These are phyloP conservation scores for Fusarium penzigii DNA, from an alignment of 2,329 filamentous ascomycete species.

Conservation along the genomic window DNA sequence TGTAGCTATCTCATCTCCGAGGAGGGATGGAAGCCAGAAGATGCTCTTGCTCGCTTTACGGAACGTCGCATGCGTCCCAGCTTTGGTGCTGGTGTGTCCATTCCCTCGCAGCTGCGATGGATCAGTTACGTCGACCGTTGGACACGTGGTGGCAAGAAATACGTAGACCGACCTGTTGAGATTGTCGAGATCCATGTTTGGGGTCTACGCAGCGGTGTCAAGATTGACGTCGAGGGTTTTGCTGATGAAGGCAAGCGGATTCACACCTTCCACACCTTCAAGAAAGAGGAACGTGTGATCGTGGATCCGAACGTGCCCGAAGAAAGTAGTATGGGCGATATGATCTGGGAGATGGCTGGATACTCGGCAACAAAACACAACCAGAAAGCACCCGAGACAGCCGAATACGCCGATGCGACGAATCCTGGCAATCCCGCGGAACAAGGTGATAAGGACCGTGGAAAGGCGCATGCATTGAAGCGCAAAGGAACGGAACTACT, in stretches of 20 bases:
- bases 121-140: slow-evolving; percentile 87
- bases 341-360: slow-evolving; percentile 55
- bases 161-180: slow-evolving; percentile 80
- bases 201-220: slow-evolving; percentile 85
- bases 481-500: slow-evolving; percentile 37
- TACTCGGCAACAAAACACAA: slow-evolving; percentile 32
- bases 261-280: slow-evolving; percentile 79
- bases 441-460: slow-evolving; percentile 8
- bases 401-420: slow-evolving; percentile 32
- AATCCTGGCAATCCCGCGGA: slow-evolving; percentile 21
- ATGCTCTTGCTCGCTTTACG: slow-evolving; percentile 64
- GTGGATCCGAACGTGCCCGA: slow-evolving; percentile 59
- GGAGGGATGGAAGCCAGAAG: slow-evolving; percentile 60
- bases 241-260: slow-evolving; percentile 89
- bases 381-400: slow-evolving; percentile 40
- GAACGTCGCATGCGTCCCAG: slow-evolving; percentile 84
- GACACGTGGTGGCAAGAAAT: slow-evolving; percentile 73
- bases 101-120: slow-evolving; percentile 88
- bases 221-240: slow-evolving; percentile 81
- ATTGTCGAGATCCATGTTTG: slow-evolving; percentile 87
- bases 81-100: slow-evolving; percentile 88
- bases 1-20: slow-evolving; percentile 91
- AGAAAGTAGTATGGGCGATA: slow-evolving; percentile 49
- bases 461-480: slow-evolving; percentile 25
- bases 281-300: slow-evolving; percentile 68